phyloP scores from a whole-genome alignment of 352 stramenopile genomes.

The Elongisporangium undulatum region DNA sequence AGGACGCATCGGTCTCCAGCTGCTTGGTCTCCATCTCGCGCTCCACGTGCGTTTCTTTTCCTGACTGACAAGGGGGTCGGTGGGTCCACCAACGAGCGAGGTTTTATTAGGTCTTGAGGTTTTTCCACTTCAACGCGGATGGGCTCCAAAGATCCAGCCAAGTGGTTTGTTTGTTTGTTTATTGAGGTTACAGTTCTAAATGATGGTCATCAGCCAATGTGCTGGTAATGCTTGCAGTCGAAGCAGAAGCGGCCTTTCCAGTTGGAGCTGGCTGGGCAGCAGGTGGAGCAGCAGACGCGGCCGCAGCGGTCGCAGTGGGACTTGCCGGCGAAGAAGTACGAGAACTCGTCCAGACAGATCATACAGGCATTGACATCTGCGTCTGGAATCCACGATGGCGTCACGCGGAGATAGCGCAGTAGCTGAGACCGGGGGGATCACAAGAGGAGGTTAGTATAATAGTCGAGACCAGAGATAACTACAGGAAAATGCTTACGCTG shows the following conservation, averaged over 20 bases:
- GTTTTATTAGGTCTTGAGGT: slow-evolving; percentile 7
- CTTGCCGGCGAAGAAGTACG: slow-evolving; percentile 69
- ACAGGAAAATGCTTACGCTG: slow-evolving; percentile 30
- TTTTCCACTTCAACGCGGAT: slow-evolving; percentile 24
- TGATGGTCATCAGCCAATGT: slow-evolving; percentile 24
- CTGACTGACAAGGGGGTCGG: slow-evolving; percentile 12
- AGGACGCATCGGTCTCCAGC: slow-evolving; percentile 82
- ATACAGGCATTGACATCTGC: slow-evolving; percentile 56
- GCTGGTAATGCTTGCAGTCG: slow-evolving; percentile 72
- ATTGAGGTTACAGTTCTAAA: neutral
- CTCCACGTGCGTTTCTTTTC: slow-evolving; percentile 16
- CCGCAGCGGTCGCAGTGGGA: slow-evolving; percentile 71
- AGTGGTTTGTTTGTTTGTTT: neutral
- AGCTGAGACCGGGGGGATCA: slow-evolving; percentile 22
- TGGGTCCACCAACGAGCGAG: neutral
- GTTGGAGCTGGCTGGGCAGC: slow-evolving; percentile 54
- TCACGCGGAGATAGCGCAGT: slow-evolving; percentile 45
- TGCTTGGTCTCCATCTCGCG: slow-evolving; percentile 53
- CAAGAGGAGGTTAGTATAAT: slow-evolving; percentile 3
- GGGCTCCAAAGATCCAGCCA: neutral
- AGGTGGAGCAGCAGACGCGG: slow-evolving; percentile 75
- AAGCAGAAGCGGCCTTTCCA: slow-evolving; percentile 77
- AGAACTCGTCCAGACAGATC: slow-evolving; percentile 66
- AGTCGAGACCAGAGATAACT: neutral
- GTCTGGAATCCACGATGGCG: slow-evolving; percentile 62